Evolutionary conservation across 2,329 filamentous ascomycete species (phyloP), one percentile per base, ranked within the genome.

Genomic region (Pyrenophora seminiperda): DNA sequence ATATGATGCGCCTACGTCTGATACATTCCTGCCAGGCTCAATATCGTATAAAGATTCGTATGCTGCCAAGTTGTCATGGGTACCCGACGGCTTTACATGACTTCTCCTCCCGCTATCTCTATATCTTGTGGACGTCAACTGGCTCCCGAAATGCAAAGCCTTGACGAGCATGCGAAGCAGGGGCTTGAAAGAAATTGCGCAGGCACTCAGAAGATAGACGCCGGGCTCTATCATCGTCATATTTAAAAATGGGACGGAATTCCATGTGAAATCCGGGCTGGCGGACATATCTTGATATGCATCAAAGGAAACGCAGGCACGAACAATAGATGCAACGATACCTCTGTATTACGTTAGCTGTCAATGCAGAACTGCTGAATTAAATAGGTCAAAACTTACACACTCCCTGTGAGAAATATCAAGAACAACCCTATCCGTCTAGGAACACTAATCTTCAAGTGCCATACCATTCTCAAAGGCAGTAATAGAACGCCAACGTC

Each of bases 141-240:
- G 42, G 4, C 47, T 42, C 13, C 58, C 45, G 2, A 66, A 49
- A 29, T 62, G 54, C 4, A 67, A 54, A 7, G 43, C 46, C 40
- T 52, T 59, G 17, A 55, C 61, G 17, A 61, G 29, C 47, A 59
- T 57, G 22, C 58, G 52, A 41, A 66, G 61, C 18, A 68, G 50
- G 1, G 62, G 65, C 43, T 62, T 66, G 48, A 66, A 65, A 7
- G 51, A 58, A 6, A 68, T 45, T 1, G 61, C 51, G 38, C 63
- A 67, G 1, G 65, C 59, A 7, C 58, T 56, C 33, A 64, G 42
- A 9, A 67, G 55, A 31, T 68, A 68, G 27, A 67, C 58, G 5
- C 59, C 61, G 2, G 65, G 63, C 33, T 68, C 63, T 7, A 66
- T 55, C 4, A 65, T 62, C 1, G 65, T 62, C 62, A 62, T 67